These are phyloP conservation scores for Ceratocystis smalleyi DNA, from an alignment of 2,329 filamentous ascomycete genomes.

Conservation along the genomic window DNA sequence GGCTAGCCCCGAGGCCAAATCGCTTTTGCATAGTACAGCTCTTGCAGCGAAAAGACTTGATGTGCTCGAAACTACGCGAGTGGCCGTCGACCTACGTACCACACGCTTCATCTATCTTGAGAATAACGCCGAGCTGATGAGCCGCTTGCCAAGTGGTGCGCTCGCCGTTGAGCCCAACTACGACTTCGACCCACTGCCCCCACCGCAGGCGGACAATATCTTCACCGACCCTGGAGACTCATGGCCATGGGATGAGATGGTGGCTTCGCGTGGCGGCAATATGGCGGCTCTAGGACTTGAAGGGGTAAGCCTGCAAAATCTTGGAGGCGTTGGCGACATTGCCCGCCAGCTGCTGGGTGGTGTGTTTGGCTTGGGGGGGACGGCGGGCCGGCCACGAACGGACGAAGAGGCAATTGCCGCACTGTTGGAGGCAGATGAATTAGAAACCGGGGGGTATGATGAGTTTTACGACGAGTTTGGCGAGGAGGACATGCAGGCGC, in stretches of 20 bases:
- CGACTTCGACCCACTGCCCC: conserved; percentile 71
- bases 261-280: not conserved
- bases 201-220: conserved; percentile 39
- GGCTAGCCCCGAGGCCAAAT: conserved; percentile 59
- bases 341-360: conserved; percentile 15
- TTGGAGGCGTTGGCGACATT: conserved; percentile 10
- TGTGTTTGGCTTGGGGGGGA: conserved; percentile 9
- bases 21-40: conserved; percentile 54
- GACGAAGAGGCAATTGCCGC: conserved; percentile 6
- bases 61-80: conserved; percentile 19
- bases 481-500: not conserved
- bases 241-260: conserved; percentile 28
- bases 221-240: conserved; percentile 31
- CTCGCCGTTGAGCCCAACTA: conserved; percentile 51
- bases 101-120: conserved; percentile 66
- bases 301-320: conserved; percentile 11
- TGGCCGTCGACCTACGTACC: conserved; percentile 28
- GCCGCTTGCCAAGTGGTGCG: conserved; percentile 49
- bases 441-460: not conserved
- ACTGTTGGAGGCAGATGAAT: not conserved
- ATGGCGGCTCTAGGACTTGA: conserved; percentile 3
- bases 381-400: not conserved
- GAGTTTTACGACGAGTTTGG: not conserved
- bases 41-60: conserved; percentile 21
- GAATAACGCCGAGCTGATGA: conserved; percentile 55